Conservation (phyloP, 352 stramenopile species). For the Globisporangium mamillatum region DNA sequence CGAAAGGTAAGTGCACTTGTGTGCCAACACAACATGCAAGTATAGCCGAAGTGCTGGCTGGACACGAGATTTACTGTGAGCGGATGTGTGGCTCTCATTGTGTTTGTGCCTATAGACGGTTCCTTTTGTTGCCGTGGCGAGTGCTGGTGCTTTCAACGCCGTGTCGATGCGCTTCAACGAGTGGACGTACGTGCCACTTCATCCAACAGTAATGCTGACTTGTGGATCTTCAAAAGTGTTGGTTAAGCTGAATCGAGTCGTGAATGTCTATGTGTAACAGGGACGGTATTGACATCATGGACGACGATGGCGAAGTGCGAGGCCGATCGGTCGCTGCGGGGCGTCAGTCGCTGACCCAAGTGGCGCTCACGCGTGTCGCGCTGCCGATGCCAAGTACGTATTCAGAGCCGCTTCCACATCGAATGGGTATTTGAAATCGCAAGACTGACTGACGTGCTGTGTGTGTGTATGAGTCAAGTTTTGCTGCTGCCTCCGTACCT, state of each 20-base stretch:
- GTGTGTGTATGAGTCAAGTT: slow-evolving; percentile 29
- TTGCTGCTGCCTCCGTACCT: slow-evolving; percentile 79
- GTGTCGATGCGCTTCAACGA: slow-evolving; percentile 90
- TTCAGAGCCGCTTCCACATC: no score
- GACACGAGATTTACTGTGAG: neutral
- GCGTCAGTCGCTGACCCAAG: slow-evolving; percentile 76
- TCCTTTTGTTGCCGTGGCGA: slow-evolving; percentile 80
- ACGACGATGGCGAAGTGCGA: slow-evolving; percentile 72
- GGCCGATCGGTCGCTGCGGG: slow-evolving; percentile 75
- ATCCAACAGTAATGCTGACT: neutral
- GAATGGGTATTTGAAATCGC: no score
- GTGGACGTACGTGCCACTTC: slow-evolving; percentile 50
- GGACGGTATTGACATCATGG: slow-evolving; percentile 82
- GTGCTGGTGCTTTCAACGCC: slow-evolving; percentile 80
- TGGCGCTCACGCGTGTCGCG: slow-evolving; percentile 74
- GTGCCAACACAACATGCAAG: no score
- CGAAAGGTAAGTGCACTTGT: slow-evolving; percentile 39
- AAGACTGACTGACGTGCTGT: slow-evolving; percentile 2
- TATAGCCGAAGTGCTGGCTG: neutral
- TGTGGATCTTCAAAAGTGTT: neutral
- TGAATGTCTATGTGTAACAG: slow-evolving; percentile 20
- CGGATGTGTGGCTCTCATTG: neutral
- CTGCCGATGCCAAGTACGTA: slow-evolving; percentile 76
- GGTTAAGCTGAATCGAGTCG: neutral
- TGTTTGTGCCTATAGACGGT: slow-evolving; percentile 53